phyloP scores from a whole-genome alignment of 164 flowering plant genomes.

The Akebia trifoliata region DNA sequence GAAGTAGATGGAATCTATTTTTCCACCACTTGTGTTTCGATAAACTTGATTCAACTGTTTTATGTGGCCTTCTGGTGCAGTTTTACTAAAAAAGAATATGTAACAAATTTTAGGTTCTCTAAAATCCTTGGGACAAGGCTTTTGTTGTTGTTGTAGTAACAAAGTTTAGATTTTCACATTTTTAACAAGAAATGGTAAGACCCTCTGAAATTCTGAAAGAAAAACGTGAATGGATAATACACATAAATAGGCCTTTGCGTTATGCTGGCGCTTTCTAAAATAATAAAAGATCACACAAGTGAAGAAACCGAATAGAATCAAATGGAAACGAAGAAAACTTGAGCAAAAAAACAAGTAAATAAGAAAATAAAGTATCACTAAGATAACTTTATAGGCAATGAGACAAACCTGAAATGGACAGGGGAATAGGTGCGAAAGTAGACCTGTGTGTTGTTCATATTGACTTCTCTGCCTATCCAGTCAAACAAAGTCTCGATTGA shows the following conservation, averaged over 20 bases:
- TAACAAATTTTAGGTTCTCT: no score
- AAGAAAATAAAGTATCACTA: neutral
- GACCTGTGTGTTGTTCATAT: slow-evolving; percentile 45
- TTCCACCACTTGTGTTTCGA: no score
- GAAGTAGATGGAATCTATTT: neutral
- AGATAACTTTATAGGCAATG: neutral
- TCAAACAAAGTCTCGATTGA: slow-evolving; percentile 49
- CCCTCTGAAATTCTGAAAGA: neutral
- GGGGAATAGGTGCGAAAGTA: slow-evolving; percentile 63
- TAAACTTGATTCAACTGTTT: no score
- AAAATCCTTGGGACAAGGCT: no score
- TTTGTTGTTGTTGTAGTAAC: no score
- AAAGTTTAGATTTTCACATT: neutral
- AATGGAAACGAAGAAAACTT: neutral
- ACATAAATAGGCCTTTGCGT: neutral
- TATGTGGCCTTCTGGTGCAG: no score
- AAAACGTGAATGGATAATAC: neutral
- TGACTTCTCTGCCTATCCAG: slow-evolving; percentile 46
- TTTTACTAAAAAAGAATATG: no score
- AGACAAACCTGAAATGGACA: slow-evolving; percentile 69
- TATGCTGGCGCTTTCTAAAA: neutral
- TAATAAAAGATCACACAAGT: neutral
- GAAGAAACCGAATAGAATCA: neutral
- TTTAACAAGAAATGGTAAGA: neutral
- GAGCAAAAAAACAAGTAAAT: neutral